Percentiles rank a stretch among this genome's conserved stretches.
Conservation (phyloP, 306 rosid genomes). For the Dryas drummondii region DNA sequence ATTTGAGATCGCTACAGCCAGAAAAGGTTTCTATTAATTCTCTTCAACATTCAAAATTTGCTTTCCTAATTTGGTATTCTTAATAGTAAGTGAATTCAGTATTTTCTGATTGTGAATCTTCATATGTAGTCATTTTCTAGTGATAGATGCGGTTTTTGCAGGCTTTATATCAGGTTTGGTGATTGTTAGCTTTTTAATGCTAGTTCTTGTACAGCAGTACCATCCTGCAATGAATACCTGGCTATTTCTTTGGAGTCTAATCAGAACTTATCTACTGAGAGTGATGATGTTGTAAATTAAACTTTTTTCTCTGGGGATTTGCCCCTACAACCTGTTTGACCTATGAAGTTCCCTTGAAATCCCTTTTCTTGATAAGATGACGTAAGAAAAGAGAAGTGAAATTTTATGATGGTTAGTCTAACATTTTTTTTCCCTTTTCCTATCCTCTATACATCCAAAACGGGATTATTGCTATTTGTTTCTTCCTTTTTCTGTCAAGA, state of each 20-base stretch:
- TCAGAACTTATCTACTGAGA: not conserved
- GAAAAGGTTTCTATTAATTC: conserved; percentile 59
- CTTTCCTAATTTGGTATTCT: not conserved
- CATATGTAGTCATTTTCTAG: not conserved
- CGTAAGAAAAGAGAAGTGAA: not conserved
- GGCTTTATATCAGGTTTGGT: conserved; percentile 8
- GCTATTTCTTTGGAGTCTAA: not conserved
- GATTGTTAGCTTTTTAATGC: conserved; percentile 9
- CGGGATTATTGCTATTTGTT: not conserved
- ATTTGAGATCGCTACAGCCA: conserved; percentile 90
- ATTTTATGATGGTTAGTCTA: not conserved
- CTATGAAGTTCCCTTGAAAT: not conserved
- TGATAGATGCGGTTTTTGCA: conserved; percentile 8
- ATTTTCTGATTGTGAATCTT: not conserved
- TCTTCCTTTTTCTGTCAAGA: not conserved
- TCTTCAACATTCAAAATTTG: not conserved
- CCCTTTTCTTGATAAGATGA: not conserved
- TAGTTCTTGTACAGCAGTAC: not conserved
- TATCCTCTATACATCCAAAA: not conserved
- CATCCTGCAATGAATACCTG: conserved; percentile 19
- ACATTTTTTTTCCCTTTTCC: not conserved
- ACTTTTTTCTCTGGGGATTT: not conserved
- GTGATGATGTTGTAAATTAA: not conserved
- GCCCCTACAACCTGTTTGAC: not conserved
- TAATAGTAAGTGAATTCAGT: not conserved